These are phyloP conservation scores for Fulvia fulva DNA, from an alignment of 2,329 filamentous ascomycete genomes.

Conservation along the genomic window DNA sequence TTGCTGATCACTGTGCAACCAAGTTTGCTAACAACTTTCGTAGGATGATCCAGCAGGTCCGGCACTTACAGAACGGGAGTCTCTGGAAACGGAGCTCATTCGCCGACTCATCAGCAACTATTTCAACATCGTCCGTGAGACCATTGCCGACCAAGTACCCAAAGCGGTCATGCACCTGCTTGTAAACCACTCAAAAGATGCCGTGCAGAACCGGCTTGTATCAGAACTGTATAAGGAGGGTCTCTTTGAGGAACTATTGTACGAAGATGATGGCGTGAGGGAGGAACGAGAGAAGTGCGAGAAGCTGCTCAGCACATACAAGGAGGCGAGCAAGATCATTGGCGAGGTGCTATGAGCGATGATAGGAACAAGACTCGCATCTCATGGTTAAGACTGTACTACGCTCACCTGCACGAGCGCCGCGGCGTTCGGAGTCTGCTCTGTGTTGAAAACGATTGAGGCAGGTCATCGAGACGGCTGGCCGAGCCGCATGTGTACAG, in stretches of 20 bases:
- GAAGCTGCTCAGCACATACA: conserved; percentile 89
- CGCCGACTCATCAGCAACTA: conserved; percentile 94
- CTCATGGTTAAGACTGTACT: not conserved
- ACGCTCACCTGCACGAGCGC: not conserved
- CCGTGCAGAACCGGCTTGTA: conserved; percentile 93
- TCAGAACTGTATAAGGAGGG: conserved; percentile 92
- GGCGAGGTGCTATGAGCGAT: conserved; percentile 75
- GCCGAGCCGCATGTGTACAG: not conserved
- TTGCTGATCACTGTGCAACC: not conserved
- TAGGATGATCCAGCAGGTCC: conserved; percentile 45
- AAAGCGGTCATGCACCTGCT: conserved; percentile 99
- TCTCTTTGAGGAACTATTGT: conserved; percentile 88
- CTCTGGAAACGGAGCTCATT: conserved; percentile 96
- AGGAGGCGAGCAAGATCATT: conserved; percentile 96
- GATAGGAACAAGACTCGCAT: not conserved
- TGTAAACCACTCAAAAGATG: conserved; percentile 97
- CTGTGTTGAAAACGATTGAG: not conserved
- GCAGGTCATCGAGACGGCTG: not conserved
- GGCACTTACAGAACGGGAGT: conserved; percentile 89
- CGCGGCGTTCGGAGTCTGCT: not conserved
- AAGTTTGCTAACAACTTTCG: conserved; percentile 1
- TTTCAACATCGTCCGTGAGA: conserved; percentile 98
- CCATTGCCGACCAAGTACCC: conserved; percentile 96
- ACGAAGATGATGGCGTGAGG: conserved; percentile 97
- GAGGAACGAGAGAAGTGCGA: conserved; percentile 98